Percentiles rank a stretch among this genome's conserved stretches.
Conservation (phyloP, 192 early-diverging fungal species). For the Backusella liffmaniae region DNA sequence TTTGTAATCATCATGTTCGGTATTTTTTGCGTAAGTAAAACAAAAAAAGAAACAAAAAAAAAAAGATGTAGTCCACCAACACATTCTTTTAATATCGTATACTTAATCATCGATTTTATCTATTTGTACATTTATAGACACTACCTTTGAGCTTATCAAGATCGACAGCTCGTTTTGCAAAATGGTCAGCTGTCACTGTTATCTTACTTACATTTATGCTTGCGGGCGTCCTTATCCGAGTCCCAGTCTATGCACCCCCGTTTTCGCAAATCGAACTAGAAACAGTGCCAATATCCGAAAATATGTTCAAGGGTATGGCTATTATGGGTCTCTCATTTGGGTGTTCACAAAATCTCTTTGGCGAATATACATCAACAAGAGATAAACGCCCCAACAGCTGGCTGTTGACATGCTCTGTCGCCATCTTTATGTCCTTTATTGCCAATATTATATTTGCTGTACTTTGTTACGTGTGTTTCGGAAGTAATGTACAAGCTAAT, state of each 20-base stretch:
- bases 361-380: constrained; percentile 45
- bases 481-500: constrained; percentile 57
- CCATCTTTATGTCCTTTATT: constrained; percentile 41
- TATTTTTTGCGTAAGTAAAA: constrained; percentile 18
- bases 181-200: constrained; percentile 55
- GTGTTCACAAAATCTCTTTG: constrained; percentile 58
- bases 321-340: constrained; percentile 68
- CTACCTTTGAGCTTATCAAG: constrained; percentile 61
- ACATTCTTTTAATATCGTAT: not conserved
- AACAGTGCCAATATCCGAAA: constrained; percentile 23
- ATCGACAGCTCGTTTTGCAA: constrained; percentile 56
- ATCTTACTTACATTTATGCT: constrained; percentile 61
- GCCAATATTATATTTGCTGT: constrained; percentile 59
- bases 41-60: no score
- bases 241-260: constrained; percentile 45
- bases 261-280: constrained; percentile 9
- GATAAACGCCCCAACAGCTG: constrained; percentile 44
- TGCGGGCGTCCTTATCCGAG: constrained; percentile 52
- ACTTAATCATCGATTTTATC: not conserved
- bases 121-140: constrained; percentile 25
- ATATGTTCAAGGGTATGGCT: constrained; percentile 60
- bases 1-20: constrained; percentile 38
- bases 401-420: constrained; percentile 46
- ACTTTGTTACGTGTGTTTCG: constrained; percentile 61
- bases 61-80: not conserved